Evolutionary conservation across 768 basidiomycete genomes (phyloP).

Genomic region (Cyathus striatus): DNA sequence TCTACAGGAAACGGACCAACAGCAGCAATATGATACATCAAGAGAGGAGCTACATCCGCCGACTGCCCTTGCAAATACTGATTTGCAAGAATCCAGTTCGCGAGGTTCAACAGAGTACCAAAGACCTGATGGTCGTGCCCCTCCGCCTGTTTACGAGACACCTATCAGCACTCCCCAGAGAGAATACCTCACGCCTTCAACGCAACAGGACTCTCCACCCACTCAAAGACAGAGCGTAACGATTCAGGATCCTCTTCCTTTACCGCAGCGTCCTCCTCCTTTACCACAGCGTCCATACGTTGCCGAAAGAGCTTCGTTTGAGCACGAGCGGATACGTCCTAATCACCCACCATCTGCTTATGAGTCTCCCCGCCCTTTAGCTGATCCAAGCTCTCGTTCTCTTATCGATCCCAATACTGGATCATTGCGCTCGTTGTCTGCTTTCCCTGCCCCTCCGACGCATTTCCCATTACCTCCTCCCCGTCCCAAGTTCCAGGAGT

Average conservation of each 20-base stretch:
- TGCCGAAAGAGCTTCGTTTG: neutral
- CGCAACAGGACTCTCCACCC: neutral
- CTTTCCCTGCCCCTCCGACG: constrained; percentile 69
- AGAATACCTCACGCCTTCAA: neutral
- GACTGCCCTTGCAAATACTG: too few species aligned
- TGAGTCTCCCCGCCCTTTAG: too few species aligned
- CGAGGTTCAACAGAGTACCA: neutral
- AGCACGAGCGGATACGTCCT: too few species aligned
- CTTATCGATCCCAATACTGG: constrained; percentile 37
- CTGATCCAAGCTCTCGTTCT: constrained; percentile 24
- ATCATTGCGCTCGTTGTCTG: constrained; percentile 65
- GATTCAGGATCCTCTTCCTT: neutral
- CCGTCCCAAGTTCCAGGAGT: too few species aligned
- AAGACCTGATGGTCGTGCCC: neutral
- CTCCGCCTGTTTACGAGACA: neutral
- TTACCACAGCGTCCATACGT: neutral
- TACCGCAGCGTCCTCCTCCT: neutral
- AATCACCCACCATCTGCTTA: constrained; percentile 19
- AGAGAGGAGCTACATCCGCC: too few species aligned
- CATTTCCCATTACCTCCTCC: constrained; percentile 63
- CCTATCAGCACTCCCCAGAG: too few species aligned
- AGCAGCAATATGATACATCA: too few species aligned
- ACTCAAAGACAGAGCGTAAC: neutral
- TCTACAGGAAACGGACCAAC: neutral
- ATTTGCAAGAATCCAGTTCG: neutral